Base-by-base conservation (phyloP, 2,329 filamentous ascomycete genomes). In the Cadophora sp. region DNA sequence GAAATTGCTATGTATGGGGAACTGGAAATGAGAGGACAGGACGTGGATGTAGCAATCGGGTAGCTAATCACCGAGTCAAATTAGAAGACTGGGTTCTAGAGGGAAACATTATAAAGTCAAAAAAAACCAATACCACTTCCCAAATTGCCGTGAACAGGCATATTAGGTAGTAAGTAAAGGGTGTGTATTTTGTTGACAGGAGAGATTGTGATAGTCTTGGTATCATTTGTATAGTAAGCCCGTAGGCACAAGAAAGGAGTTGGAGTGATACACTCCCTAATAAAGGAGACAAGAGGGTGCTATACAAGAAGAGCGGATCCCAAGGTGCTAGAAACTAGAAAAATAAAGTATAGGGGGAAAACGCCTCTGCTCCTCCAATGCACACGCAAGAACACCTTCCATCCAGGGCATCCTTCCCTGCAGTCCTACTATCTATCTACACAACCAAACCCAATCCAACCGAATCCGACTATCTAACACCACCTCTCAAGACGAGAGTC, bases 361-460 rank as follows among this genome's bases (percentile, higher is more conserved):
- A 58, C 55, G 55, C 55, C 55, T 16, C 20, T 24, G 55, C 33
- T 24, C 33, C 36, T 18, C 55, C 55, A 43, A 58, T 58, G 55
- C 55, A 58, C 20, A 27, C 20, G 55, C 36, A 24, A 43, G 3
- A 43, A 58, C 55, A 18, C 36, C 36, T 1, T 9, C 55, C 36
- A 43, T 8, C n/a, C 27, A 14, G 50, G 8, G 4, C n/a, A 13
- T 20, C 16, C 16, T 16, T 41, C 20, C 55, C 33, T 43, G 24
- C 33, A 58, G 13, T 55, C 51, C 16, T n/a, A 14, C 36, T 20
- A 18, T 41, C 55, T n/a, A 22, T 56, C 33, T 41, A n/a, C n/a
- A n/a, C n/a, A 56, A 39, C 33, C 39, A 56, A 56, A 30, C 53
- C 53, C 18, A 24, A 41, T 41, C 53, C 18, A 56, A 13, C n/a